These are phyloP conservation scores for Botryobasidium botryosum DNA, from an alignment of 768 basidiomycete species.

Conservation along the genomic window DNA sequence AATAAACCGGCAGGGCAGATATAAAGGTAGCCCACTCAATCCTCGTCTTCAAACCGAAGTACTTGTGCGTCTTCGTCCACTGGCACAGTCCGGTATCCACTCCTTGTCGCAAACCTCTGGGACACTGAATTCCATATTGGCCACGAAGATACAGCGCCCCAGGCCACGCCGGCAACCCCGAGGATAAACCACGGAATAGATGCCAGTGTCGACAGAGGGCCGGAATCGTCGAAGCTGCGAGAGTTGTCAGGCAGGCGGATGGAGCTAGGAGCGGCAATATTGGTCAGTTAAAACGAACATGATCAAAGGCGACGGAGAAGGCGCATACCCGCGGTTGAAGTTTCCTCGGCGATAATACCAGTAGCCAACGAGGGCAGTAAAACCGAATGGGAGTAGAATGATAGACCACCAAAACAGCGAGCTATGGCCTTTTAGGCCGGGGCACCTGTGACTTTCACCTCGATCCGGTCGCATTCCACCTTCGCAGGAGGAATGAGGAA, in stretches of 20 bases:
- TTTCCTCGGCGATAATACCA: slow-evolving; percentile 73
- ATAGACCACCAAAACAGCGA: slow-evolving; percentile 74
- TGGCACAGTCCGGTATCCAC: slow-evolving; percentile 61
- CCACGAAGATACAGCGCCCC: slow-evolving; percentile 31
- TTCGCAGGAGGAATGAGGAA: slow-evolving; percentile 75
- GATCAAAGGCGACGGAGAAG: background rate
- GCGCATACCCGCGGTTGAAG: slow-evolving; percentile 55
- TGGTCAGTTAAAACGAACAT: slow-evolving; percentile 8
- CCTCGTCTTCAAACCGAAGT: slow-evolving; percentile 69
- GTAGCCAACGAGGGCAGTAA: slow-evolving; percentile 59
- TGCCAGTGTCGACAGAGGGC: slow-evolving; percentile 52
- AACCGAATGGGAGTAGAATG: slow-evolving; percentile 53
- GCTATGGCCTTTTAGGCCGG: slow-evolving; percentile 58
- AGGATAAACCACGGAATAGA: slow-evolving; percentile 83
- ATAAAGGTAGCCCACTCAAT: no score
- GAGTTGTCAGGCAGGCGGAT: slow-evolving; percentile 57
- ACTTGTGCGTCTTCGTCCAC: slow-evolving; percentile 84
- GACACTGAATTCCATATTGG: slow-evolving; percentile 2
- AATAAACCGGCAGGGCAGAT: no score
- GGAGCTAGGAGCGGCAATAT: background rate
- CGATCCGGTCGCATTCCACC: slow-evolving; percentile 66
- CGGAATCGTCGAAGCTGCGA: slow-evolving; percentile 26
- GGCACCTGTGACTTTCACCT: slow-evolving; percentile 60
- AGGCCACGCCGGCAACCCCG: slow-evolving; percentile 57
- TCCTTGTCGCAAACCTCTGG: slow-evolving; percentile 29